Base-by-base conservation (phyloP, 768 basidiomycete species). In the Auricularia sp. region DNA sequence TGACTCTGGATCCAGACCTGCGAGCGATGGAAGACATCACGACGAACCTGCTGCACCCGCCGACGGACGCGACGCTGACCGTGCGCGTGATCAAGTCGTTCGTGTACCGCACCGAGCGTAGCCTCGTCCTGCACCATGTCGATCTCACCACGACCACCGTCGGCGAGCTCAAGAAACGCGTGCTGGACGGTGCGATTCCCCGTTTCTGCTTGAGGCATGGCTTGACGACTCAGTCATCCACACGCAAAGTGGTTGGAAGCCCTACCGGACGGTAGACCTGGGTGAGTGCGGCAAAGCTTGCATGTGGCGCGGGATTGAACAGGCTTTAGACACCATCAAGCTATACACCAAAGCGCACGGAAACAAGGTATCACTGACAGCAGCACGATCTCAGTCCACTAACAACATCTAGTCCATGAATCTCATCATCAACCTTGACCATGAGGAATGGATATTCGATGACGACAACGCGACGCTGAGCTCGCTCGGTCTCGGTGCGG, bases 381-480 rank as follows among this genome's bases (percentile, higher is more conserved):
- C 29, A 34, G 44, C 36, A 44, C 16, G 42, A 58, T 43, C 43
- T 29, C 18, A 44, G 51, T 60, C 16, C 64, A 54, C 58, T 61
- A 29, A 33, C 44, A 34, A 39, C 64, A 5, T 61, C 58, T 70
- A 98, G 96, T 96, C 95, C 1, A 90, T 90, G 36, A 98, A 99
- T 77, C 81, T 99, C 35, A 98, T 99, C 75, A 98, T 99, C 72
- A 99, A 99, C 74, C 82, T 98, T 64, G 93, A 97, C 71, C 84
- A 95, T 70, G 96, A 98, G 65, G 90, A 93, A 8, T 96, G 93
- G 91, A 91, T 98, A 66, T 75, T 94, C 16, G 77, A 83, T 59
- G 85, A 93, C 67, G 87, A 87, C 47, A 72, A 72, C 7, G 83
- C 81, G 70, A 79, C 77, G 0, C 80, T 99, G n/a, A 84, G 79